Conservation (phyloP, 768 basidiomycete genomes). For the Russula earlei region DNA sequence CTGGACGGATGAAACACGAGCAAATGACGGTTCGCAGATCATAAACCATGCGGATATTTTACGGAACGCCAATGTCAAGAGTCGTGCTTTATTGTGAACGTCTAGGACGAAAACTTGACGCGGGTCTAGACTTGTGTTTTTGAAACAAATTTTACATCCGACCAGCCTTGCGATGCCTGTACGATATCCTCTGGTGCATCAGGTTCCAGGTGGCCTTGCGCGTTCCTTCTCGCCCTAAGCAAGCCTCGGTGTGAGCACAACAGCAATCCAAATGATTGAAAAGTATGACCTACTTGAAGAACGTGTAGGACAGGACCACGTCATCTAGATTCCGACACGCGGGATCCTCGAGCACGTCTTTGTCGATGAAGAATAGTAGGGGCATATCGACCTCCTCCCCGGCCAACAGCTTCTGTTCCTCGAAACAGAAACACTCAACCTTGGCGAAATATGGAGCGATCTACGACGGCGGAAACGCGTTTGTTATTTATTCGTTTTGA, state of each 20-base stretch:
- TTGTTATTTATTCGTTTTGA: not conserved
- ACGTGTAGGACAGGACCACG: conserved; percentile 92
- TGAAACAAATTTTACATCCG: conserved; percentile 43
- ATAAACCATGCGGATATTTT: not conserved
- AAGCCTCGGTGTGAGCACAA: not conserved
- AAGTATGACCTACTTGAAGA: conserved; percentile 66
- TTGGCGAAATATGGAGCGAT: conserved; percentile 98
- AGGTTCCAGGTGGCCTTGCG: conserved; percentile 79
- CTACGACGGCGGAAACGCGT: conserved; percentile 32
- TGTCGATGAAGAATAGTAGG: conserved; percentile 96
- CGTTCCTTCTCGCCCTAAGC: conserved; percentile 74
- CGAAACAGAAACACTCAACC: conserved; percentile 99
- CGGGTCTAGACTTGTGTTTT: conserved; percentile 24
- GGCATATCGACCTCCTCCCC: conserved; percentile 98
- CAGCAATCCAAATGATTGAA: not conserved
- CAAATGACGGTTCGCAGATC: too few relatives aligned
- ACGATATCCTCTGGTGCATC: conserved; percentile 77
- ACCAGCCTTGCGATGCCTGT: conserved; percentile 73
- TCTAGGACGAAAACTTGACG: not conserved
- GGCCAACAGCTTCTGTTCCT: conserved; percentile 91
- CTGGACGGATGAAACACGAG: too few relatives aligned
- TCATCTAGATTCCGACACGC: conserved; percentile 80
- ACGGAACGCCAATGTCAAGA: not conserved
- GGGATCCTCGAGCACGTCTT: conserved; percentile 91
- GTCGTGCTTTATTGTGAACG: not conserved